Conservation (phyloP, 2,329 filamentous ascomycete species). For the Coniochaeta hoffmannii region DNA sequence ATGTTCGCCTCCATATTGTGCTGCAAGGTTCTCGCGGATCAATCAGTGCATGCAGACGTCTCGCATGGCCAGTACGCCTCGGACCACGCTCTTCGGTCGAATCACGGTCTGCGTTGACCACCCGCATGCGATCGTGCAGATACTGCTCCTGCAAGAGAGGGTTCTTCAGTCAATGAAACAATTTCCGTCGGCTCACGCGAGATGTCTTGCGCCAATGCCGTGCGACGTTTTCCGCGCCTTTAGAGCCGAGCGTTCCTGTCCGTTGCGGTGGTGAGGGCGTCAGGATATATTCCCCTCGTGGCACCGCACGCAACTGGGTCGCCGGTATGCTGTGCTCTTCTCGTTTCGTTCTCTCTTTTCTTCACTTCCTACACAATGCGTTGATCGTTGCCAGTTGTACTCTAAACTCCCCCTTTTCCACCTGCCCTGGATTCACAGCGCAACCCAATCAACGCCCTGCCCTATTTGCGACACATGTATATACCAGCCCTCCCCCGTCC, state of each 20-base stretch:
- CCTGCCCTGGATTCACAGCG: background rate
- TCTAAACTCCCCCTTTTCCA: background rate
- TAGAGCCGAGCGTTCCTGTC: background rate
- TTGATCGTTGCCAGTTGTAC: background rate
- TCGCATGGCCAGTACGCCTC: background rate
- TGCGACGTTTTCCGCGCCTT: background rate
- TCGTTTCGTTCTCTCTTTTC: background rate
- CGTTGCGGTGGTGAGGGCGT: background rate
- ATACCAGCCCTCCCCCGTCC: constrained; percentile 4
- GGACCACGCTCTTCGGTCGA: background rate
- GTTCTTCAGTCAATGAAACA: constrained; percentile 3
- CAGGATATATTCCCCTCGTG: background rate
- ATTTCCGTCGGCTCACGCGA: constrained; percentile 9
- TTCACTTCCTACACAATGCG: too few relatives aligned
- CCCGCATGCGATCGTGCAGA: background rate
- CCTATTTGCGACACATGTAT: constrained; percentile 1
- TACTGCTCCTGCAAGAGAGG: background rate
- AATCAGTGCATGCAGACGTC: background rate
- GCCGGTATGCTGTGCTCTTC: background rate
- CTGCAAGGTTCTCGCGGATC: constrained; percentile 1
- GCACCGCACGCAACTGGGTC: background rate
- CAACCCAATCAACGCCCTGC: background rate
- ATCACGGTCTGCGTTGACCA: background rate
- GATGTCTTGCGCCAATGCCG: constrained; percentile 5
- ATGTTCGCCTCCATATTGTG: background rate